Evolutionary conservation across 208 protist genomes (phyloP).

Genomic region (Crithidia fasciculata): DNA sequence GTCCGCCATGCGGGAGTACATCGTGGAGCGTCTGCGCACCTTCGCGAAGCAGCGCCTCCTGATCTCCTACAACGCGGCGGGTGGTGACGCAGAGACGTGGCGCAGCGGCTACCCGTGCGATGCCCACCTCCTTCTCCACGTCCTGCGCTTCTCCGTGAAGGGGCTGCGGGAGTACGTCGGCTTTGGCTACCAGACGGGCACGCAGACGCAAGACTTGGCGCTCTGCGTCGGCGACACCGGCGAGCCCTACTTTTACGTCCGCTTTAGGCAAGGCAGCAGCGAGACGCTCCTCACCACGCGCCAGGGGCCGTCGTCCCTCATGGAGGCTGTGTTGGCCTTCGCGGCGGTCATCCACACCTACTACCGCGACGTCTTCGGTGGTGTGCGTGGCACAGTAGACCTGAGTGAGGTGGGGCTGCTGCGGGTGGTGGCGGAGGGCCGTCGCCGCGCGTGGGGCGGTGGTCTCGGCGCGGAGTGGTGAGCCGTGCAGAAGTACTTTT

Average conservation of each 20-base stretch:
- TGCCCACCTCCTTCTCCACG: constrained; percentile 80
- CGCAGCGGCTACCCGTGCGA: constrained; percentile 65
- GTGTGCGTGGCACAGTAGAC: constrained; percentile 64
- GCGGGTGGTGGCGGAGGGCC: constrained; percentile 27
- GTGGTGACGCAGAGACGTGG: constrained; percentile 59
- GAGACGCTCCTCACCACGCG: constrained; percentile 48
- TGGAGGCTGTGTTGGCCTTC: constrained; percentile 76
- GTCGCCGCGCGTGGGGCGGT: constrained; percentile 2
- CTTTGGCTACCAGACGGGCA: constrained; percentile 56
- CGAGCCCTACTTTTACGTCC: constrained; percentile 87
- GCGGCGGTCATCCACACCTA: constrained; percentile 59
- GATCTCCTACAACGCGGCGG: constrained; percentile 50
- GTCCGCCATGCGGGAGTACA: constrained; percentile 50
- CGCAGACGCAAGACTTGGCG: constrained; percentile 50
- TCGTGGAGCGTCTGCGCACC: constrained; percentile 64
- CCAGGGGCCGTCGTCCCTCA: constrained; percentile 63
- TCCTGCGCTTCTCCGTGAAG: constrained; percentile 64
- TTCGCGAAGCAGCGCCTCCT: constrained; percentile 51
- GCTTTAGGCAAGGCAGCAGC: constrained; percentile 44
- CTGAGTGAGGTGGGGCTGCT: constrained; percentile 38
- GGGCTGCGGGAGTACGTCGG: constrained; percentile 67
- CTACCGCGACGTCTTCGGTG: constrained; percentile 65
- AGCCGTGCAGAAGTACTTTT: not conserved
- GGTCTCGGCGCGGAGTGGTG: not conserved
- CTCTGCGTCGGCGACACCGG: constrained; percentile 79